Conservation (phyloP, 2,329 filamentous ascomycete genomes). For the Ascosphaera aggregata region DNA sequence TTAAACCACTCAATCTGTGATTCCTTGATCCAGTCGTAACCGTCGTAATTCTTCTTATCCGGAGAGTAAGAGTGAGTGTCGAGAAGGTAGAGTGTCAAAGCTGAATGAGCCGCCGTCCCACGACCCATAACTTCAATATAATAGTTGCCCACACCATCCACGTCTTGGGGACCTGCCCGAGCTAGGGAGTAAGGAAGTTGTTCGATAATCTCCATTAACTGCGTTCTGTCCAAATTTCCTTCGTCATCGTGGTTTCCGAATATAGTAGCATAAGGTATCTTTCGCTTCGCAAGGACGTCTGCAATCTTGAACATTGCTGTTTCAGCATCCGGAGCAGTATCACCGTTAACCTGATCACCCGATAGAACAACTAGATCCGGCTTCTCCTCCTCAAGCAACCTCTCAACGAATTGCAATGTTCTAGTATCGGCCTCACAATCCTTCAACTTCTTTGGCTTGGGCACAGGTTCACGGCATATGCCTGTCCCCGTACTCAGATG, state of each 20-base stretch:
- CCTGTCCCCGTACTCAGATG: constrained; percentile 84
- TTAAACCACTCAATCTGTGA: constrained; percentile 92
- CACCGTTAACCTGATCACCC: constrained; percentile 89
- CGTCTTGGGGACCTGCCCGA: constrained; percentile 53
- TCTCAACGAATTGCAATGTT: constrained; percentile 70
- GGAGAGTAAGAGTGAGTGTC: constrained; percentile 86
- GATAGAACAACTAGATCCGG: constrained; percentile 80
- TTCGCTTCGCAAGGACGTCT: constrained; percentile 58
- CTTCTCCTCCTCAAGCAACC: constrained; percentile 73
- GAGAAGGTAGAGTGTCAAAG: constrained; percentile 80
- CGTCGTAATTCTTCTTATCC: constrained; percentile 66
- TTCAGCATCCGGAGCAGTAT: constrained; percentile 74
- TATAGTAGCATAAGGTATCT: constrained; percentile 80
- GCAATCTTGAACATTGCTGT: constrained; percentile 88
- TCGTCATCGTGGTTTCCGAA: constrained; percentile 98
- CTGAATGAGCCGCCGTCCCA: constrained; percentile 59
- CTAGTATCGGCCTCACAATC: constrained; percentile 79
- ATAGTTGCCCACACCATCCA: constrained; percentile 90
- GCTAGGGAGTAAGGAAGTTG: constrained; percentile 75
- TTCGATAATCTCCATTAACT: constrained; percentile 70
- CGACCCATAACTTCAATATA: constrained; percentile 72
- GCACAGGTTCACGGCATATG: constrained; percentile 64
- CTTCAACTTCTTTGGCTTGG: constrained; percentile 40
- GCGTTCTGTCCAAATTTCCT: constrained; percentile 48
- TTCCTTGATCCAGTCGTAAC: constrained; percentile 93